Conservation (phyloP, 345 rosid genomes). For the Theobroma cacao region DNA sequence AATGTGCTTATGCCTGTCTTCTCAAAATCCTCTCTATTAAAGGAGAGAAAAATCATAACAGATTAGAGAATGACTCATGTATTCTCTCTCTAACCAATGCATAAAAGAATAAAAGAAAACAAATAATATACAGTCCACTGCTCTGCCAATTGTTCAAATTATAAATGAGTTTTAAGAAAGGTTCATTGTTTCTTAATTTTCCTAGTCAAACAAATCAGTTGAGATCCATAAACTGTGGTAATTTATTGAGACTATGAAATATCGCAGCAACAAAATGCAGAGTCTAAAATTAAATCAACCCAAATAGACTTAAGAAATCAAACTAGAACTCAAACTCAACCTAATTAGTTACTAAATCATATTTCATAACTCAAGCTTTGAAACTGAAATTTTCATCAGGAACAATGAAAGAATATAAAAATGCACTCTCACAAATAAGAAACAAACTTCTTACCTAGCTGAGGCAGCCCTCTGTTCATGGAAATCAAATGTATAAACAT, state of each 20-base stretch:
- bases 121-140: not conserved
- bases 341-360: not conserved
- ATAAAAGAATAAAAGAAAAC: not conserved
- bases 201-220: not conserved
- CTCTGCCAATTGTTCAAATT: not conserved
- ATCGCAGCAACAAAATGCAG: not conserved
- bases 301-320: not conserved
- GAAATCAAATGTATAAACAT: conserved; percentile 89
- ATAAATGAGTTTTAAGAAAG: not conserved
- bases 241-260: not conserved
- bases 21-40: conserved; percentile 76
- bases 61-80: not conserved
- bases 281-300: not conserved
- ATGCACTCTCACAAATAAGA: not conserved
- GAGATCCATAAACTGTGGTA: not conserved
- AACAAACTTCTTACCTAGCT: conserved; percentile 56
- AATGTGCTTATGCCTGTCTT: conserved; percentile 64
- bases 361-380: conserved; percentile 2
- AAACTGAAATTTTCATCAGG: not conserved
- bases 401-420: not conserved
- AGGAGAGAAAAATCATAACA: not conserved
- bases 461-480: conserved; percentile 91
- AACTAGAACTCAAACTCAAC: not conserved
- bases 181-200: not conserved
- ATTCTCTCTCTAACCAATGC: not conserved